Percentiles rank a stretch among this genome's conserved stretches.
These are phyloP conservation scores for Oxyria digyna DNA, from an alignment of 148 eudicot species.

Conservation along the genomic window DNA sequence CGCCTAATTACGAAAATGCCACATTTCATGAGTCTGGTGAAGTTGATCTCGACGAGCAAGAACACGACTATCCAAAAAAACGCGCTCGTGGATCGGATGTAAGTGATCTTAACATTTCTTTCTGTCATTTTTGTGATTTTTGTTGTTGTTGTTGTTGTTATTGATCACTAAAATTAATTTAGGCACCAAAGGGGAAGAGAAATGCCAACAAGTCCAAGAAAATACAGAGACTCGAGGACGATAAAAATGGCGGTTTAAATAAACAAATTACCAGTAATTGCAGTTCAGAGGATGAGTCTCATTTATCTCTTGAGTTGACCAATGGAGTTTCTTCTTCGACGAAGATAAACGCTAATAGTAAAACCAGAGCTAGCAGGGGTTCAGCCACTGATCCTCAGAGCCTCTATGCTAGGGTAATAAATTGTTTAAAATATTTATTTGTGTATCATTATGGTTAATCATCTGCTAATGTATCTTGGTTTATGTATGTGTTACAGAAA, in stretches of 20 bases:
- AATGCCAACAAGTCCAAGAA: slow-evolving; percentile 33
- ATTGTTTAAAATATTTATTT: neutral
- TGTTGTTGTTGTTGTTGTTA: neutral
- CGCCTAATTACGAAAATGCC: slow-evolving; percentile 9
- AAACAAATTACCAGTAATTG: slow-evolving; percentile 19
- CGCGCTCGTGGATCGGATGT: slow-evolving; percentile 37
- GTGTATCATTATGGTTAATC: neutral
- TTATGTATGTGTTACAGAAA: slow-evolving; percentile 27
- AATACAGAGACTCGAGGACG: slow-evolving; percentile 22
- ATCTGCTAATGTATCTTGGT: neutral
- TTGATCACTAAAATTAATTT: slow-evolving; percentile 9
- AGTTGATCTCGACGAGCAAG: slow-evolving; percentile 11
- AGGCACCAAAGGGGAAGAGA: slow-evolving; percentile 33
- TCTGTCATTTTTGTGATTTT: neutral
- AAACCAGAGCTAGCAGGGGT: slow-evolving; percentile 52
- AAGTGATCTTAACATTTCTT: neutral
- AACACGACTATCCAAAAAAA: slow-evolving; percentile 19
- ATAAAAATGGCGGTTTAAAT: slow-evolving; percentile 14
- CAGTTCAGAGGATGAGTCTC: slow-evolving; percentile 38
- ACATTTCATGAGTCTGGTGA: slow-evolving; percentile 22
- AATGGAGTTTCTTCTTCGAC: slow-evolving; percentile 14
- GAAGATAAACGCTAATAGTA: slow-evolving; percentile 23
- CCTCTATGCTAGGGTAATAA: slow-evolving; percentile 72
- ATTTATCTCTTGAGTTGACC: slow-evolving; percentile 25
- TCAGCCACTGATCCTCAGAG: slow-evolving; percentile 92